Evolutionary conservation across 1,284 basidiomycete species (phyloP), one percentile per base, ranked within the genome.

Genomic region (Ceratobasidium sp.): DNA sequence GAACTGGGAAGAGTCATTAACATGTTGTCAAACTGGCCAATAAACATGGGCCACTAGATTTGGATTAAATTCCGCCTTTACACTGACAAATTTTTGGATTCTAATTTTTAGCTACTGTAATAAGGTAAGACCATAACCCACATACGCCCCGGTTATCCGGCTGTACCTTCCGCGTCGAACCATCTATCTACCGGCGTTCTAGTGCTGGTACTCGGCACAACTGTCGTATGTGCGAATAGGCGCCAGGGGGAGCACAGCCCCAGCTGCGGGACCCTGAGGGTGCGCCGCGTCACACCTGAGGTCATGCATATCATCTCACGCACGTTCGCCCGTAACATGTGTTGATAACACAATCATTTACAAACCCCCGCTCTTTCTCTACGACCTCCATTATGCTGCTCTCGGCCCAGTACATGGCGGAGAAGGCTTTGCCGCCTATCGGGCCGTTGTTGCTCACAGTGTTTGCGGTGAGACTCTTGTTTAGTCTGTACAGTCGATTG

Each of bases 401-500:
- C 2, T 75, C 73, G 6, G 62, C 62, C 41, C 73, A 75, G 60
- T 75, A 65, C 30, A 75, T 75, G 73, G 60, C 60, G 30, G 73
- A 75, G 73, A 64, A 62, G 46, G 57, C 73, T 35, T 46, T 75
- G 48, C 73, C 79, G 38, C 79, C 79, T 30, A 78, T 79, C 10
- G 71, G 64, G 35, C 71, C 77, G 27, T 41, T 79, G 57, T 65
- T 79, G 44, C 55, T 77, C 68, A 79, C 79, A 1, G 79, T 79
- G 5, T 79, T 78, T 60, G 48, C 77, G 27, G 79, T 79, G 68
- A 60, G 79, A 38, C 23, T 44, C 46, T 18, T 5, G 33, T 16
- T 12, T 7, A 20, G 6, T 33, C n/a, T 14, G 60, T 41, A 10
- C 18, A 6, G 23, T 46, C 23, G 41, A 59, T 52, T 62, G 46